These are phyloP conservation scores for Tylopilus subfusipes DNA, from an alignment of 768 basidiomycete genomes.

Conservation along the genomic window DNA sequence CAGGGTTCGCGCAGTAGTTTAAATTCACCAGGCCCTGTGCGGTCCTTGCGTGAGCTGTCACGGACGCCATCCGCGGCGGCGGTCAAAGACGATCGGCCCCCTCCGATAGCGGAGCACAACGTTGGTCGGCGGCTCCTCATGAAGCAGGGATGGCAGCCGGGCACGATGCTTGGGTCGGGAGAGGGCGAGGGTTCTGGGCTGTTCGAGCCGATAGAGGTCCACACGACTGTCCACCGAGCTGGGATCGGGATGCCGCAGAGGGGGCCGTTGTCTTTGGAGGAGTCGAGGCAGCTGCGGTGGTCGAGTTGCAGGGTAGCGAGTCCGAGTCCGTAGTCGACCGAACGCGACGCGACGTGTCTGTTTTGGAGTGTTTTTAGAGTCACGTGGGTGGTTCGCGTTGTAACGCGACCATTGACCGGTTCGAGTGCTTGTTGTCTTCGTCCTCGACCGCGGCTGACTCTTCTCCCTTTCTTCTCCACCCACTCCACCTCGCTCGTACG, in stretches of 20 bases:
- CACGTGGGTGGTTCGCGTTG: constrained; percentile 40
- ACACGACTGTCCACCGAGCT: constrained; percentile 40
- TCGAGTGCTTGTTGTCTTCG: constrained; percentile 18
- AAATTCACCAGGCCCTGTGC: constrained; percentile 16
- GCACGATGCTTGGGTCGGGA: constrained; percentile 36
- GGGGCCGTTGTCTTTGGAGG: constrained; percentile 6
- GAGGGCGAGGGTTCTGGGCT: constrained; percentile 30
- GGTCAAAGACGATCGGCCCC: background rate
- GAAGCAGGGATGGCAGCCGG: constrained; percentile 78
- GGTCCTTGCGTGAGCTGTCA: constrained; percentile 13
- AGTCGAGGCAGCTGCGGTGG: constrained; percentile 38
- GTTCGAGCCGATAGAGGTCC: constrained; percentile 57
- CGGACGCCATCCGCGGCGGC: constrained; percentile 21
- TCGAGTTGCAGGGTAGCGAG: constrained; percentile 13
- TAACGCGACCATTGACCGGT: constrained; percentile 32
- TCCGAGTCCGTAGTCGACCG: no score
- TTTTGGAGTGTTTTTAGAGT: constrained; percentile 33
- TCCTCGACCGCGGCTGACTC: constrained; percentile 36
- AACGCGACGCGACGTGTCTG: constrained; percentile 35
- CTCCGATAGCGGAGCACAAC: constrained; percentile 55
- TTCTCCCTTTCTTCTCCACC: constrained; percentile 19
- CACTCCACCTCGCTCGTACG: constrained; percentile 14
- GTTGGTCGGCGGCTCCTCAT: constrained; percentile 65
- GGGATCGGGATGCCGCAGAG: constrained; percentile 49
- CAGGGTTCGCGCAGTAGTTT: constrained; percentile 25